Base-by-base conservation (phyloP, 23 red algal genomes). In the Pyropia yezoensis region DNA sequence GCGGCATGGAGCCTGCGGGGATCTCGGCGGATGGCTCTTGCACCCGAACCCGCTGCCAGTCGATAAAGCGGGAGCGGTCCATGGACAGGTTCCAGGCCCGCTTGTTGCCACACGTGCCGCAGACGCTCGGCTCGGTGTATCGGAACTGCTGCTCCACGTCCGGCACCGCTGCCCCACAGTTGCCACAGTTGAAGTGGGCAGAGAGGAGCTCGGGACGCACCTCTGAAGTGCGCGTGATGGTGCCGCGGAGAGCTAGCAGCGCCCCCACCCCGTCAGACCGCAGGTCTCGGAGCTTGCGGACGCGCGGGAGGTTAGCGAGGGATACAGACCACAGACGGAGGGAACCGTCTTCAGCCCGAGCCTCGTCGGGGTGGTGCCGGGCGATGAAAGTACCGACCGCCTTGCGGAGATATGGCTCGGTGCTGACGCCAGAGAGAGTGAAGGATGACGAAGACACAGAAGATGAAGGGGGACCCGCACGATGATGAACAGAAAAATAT, bases 1-100 rank as follows among this genome's bases (percentile, higher is more conserved):
- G 78, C 0, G 94, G 94, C 94, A 98, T 85, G 8, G 94, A 89
- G 64, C 94, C 94, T 20, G 94, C 79, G 9, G 94, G 94, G 72
- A 98, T 98, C 74, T 98, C 94, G 14, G 79, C 70, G 14, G 94
- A 75, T 27, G 88, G 80, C 64, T 98, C 94, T 54, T 98, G 94
- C 2, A 98, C 25, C 20, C 86, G 80, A 3, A 98, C 71, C 18
- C 86, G 54, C 58, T 98, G 94, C 94, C 94, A 98, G 59, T 98
- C 94, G 22, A 91, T 76, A 59, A 98, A 98, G 27, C 66, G 69
- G 18, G 78, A 86, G 47, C 83, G 71, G 67, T 89, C 80, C 15
- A 88, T 67, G 21, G 79, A 71, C 7, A 98, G 83, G 52, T 83
- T 91, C 94, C 94, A 98, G 14, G 77, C 76, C 32, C 67, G 61